phyloP scores from a whole-genome alignment of 768 basidiomycete genomes.

The Cubamyces sp. region DNA sequence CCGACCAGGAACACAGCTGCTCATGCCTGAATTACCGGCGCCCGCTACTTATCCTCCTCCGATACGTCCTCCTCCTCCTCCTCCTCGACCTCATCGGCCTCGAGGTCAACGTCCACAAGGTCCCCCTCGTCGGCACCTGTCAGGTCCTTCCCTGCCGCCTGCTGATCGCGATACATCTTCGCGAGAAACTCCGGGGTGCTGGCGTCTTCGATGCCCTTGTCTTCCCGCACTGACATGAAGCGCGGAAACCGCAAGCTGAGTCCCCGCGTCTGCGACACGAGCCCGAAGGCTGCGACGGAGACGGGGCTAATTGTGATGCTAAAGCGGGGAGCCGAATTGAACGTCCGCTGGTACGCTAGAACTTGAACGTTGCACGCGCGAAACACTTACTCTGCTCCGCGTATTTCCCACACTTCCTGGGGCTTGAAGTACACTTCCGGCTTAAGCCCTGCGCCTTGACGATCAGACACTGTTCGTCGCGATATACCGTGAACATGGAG shows the following conservation, averaged over 20 bases:
- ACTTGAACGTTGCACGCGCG: slow-evolving; percentile 34
- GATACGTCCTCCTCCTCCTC: slow-evolving; percentile 7
- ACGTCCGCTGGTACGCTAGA: slow-evolving; percentile 14
- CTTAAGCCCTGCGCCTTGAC: slow-evolving; percentile 48
- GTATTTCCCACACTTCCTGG: slow-evolving; percentile 87
- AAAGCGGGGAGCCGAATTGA: not conserved
- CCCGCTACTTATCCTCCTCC: not conserved
- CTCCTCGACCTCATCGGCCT: slow-evolving; percentile 36
- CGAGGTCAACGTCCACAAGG: slow-evolving; percentile 55
- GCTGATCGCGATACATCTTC: slow-evolving; percentile 68
- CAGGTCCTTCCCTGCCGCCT: slow-evolving; percentile 41
- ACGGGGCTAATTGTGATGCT: slow-evolving; percentile 87
- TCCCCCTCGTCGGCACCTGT: slow-evolving; percentile 61
- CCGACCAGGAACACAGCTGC: too few relatives aligned
- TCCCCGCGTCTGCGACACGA: slow-evolving; percentile 62
- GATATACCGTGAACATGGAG: not conserved
- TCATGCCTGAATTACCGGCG: too few relatives aligned
- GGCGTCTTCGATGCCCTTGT: slow-evolving; percentile 74
- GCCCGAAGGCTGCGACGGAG: slow-evolving; percentile 74
- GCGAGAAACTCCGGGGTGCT: slow-evolving; percentile 74
- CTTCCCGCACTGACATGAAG: slow-evolving; percentile 74
- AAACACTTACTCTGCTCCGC: slow-evolving; percentile 60
- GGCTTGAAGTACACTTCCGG: slow-evolving; percentile 75
- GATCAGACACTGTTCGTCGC: not conserved
- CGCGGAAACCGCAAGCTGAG: slow-evolving; percentile 88